phyloP scores from a whole-genome alignment of 78 protist genomes.

The slime mould (Dictyostelium discoideum) region DNA sequence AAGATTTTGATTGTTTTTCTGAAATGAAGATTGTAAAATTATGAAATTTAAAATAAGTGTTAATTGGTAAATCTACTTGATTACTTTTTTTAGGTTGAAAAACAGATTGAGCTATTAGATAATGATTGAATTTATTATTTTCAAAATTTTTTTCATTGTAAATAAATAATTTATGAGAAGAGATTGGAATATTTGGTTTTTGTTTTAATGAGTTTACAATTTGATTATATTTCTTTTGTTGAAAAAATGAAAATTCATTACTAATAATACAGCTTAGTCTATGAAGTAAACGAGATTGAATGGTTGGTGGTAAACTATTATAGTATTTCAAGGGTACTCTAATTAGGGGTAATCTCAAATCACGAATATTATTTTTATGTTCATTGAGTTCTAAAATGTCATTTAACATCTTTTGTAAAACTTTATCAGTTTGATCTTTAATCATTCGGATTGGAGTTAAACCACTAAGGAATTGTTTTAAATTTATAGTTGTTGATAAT shows the following conservation, averaged over 20 bases:
- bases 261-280: background rate
- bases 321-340: background rate
- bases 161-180: background rate
- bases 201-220: background rate
- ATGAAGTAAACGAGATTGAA: background rate
- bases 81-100: background rate
- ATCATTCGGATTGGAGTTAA: background rate
- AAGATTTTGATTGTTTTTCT: background rate
- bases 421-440: background rate
- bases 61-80: background rate
- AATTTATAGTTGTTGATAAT: background rate
- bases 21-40: background rate
- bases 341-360: background rate
- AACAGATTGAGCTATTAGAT: background rate
- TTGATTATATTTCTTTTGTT: background rate
- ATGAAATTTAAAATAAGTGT: background rate
- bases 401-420: background rate
- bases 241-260: background rate
- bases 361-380: background rate
- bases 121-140: background rate
- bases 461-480: background rate
- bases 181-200: background rate
- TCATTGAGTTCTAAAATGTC: background rate
- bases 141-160: background rate
- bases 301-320: background rate